Base-by-base conservation (phyloP, 2,329 filamentous ascomycete species). In the Chaetothyriales sp. region DNA sequence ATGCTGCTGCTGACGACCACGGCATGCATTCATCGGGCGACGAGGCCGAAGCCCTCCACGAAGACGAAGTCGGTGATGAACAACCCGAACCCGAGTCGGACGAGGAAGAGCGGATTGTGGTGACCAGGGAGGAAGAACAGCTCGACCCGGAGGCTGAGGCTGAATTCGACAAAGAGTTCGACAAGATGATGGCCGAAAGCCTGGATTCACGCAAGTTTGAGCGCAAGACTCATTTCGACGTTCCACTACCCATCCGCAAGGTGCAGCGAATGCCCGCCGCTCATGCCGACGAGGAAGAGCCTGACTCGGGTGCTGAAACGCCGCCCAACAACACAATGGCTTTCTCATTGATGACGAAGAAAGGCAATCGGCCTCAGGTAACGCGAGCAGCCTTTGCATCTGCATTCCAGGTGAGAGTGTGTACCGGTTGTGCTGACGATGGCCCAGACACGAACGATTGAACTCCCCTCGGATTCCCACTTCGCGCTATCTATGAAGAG, bases 131-230 rank as follows among this genome's bases (percentile, higher is more conserved):
- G 62, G 86, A 95, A 65, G 87, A 95, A 64, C 79, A 90, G 60
- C 77, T 89, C 51, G 89, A 98, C 58, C 89, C 90, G 0, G 89
- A 95, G 68, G 87, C 84, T 43, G 92, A 98, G 63, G 92, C 90
- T 5, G 92, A 98, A 43, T 98, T 98, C 64, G 93, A 98, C 64
- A 86, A 90, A 60, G 92, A 96, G 68, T 92, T 95, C 66, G 89
- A 92, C 39, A 95, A 94, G 68, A 85, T 98, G 79, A 96, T 98
- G 90, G 79, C 89, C 48, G 92, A 98, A 67, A 95, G 90, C 69
- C 72, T 95, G 61, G 92, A 98, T 59, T 93, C 90, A 3, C 81
- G 92, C 60, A 95, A 95, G 62, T 94, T 95, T 59, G 92, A 98
- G 63, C 85, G 92, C 55, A 95, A 95, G 68, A 81, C 86, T 25